A percentile compares a stretch with the other conserved stretches of the same genome.
phyloP scores from a whole-genome alignment of 495 filamentous ascomycete species.

The Penicillium robsamsonii region DNA sequence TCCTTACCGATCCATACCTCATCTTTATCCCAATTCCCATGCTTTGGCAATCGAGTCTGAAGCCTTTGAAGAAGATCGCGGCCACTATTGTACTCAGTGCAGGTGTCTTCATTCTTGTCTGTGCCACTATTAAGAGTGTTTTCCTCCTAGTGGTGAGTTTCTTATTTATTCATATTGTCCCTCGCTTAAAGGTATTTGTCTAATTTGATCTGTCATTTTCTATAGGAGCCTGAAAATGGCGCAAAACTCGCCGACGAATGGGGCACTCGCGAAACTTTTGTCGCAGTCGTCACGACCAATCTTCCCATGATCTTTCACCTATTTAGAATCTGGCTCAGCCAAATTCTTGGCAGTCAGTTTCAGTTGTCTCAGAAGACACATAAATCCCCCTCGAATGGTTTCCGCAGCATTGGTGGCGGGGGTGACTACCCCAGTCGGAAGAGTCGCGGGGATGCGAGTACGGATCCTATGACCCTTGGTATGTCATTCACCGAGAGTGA shows the following conservation, averaged over 20 bases:
- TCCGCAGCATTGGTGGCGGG: slow-evolving; percentile 21
- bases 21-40: slow-evolving; percentile 54
- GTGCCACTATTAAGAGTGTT: slow-evolving; percentile 46
- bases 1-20: slow-evolving; percentile 53
- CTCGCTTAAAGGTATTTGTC: neutral
- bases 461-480: slow-evolving; percentile 44
- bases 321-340: slow-evolving; percentile 41
- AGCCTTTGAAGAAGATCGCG: slow-evolving; percentile 44
- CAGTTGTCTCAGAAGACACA: slow-evolving; percentile 29
- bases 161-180: neutral
- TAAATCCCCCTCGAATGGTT: slow-evolving; percentile 24
- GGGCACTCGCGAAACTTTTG: slow-evolving; percentile 54
- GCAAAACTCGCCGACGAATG: slow-evolving; percentile 48
- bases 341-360: slow-evolving; percentile 32
- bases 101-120: slow-evolving; percentile 50
- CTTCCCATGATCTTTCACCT: slow-evolving; percentile 55
- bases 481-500: slow-evolving; percentile 52
- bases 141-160: slow-evolving; percentile 43
- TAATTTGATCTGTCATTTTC: neutral
- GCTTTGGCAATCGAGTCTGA: slow-evolving; percentile 48
- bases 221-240: slow-evolving; percentile 44
- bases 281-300: slow-evolving; percentile 51
- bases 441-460: slow-evolving; percentile 39
- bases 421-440: slow-evolving; percentile 39
- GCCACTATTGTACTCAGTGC: slow-evolving; percentile 49